phyloP scores from a whole-genome alignment of 495 filamentous ascomycete species.

The Penicillium nucicola region DNA sequence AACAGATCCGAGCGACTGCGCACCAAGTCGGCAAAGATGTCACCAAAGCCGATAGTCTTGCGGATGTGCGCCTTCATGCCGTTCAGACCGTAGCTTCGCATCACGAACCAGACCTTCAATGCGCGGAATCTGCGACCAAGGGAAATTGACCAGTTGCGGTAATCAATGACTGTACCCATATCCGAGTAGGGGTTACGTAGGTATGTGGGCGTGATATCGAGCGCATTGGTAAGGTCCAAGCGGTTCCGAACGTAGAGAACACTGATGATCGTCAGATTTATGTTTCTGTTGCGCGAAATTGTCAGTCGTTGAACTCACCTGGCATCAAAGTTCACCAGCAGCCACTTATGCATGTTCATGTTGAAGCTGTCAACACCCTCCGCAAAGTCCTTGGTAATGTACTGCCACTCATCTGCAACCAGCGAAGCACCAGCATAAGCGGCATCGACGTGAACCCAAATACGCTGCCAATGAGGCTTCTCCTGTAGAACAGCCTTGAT shows the following conservation, averaged over 20 bases:
- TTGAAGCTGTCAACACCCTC: constrained; percentile 80
- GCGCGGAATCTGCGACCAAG: constrained; percentile 88
- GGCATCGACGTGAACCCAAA: constrained; percentile 97
- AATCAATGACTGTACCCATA: constrained; percentile 86
- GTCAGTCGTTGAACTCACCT: too few species aligned
- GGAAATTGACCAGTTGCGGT: constrained; percentile 98
- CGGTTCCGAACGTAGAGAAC: constrained; percentile 76
- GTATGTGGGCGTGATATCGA: constrained; percentile 82
- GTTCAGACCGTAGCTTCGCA: constrained; percentile 78
- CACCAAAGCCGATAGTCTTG: constrained; percentile 62
- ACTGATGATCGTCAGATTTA: constrained; percentile 32
- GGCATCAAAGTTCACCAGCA: constrained; percentile 92
- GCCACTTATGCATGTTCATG: constrained; percentile 98
- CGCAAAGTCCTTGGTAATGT: constrained; percentile 59
- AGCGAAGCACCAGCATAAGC: constrained; percentile 89
- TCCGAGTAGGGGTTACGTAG: constrained; percentile 77
- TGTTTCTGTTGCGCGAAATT: too few species aligned
- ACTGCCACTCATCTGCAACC: constrained; percentile 74
- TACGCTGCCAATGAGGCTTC: constrained; percentile 51
- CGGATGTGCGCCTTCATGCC: constrained; percentile 75
- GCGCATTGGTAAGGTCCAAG: constrained; percentile 68
- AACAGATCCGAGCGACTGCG: constrained; percentile 68
- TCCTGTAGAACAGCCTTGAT: constrained; percentile 64
- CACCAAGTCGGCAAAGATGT: constrained; percentile 63
- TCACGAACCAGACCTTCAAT: constrained; percentile 96